These are phyloP conservation scores for Stagonosporopsis rhizophila DNA, from an alignment of 2,329 filamentous ascomycete genomes.

Conservation along the genomic window DNA sequence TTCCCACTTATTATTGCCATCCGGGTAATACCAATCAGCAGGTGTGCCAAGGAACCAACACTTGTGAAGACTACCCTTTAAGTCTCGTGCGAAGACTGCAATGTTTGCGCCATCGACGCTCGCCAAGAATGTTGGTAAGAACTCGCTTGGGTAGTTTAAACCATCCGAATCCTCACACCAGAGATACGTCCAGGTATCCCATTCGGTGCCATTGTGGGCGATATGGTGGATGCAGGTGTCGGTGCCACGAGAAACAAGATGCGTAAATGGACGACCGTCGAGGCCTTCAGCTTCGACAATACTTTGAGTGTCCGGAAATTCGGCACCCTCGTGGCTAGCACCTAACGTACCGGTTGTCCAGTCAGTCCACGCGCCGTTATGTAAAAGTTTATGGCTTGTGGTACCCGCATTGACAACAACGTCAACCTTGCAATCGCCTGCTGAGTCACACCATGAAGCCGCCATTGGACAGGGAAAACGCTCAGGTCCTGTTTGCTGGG, in stretches of 20 bases:
- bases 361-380: constrained; percentile 13
- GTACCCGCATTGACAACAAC: neutral
- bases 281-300: constrained; percentile 8
- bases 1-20: constrained; percentile 4
- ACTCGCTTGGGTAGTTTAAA: neutral
- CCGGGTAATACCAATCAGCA: neutral
- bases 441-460: constrained; percentile 2
- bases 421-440: constrained; percentile 8
- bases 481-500: neutral
- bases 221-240: constrained; percentile 17
- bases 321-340: constrained; percentile 18
- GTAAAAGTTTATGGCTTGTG: constrained; percentile 11
- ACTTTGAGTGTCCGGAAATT: constrained; percentile 19
- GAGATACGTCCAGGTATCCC: constrained; percentile 6
- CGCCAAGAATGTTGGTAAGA: constrained; percentile 2
- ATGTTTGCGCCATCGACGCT: neutral
- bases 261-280: constrained; percentile 12
- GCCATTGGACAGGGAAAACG: neutral
- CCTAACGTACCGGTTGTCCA: constrained; percentile 3
- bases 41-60: neutral
- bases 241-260: constrained; percentile 14
- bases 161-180: neutral
- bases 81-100: neutral
- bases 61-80: neutral
- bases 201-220: constrained; percentile 12